Conservation (phyloP, 2,329 filamentous ascomycete genomes). For the Calonectria montana region DNA sequence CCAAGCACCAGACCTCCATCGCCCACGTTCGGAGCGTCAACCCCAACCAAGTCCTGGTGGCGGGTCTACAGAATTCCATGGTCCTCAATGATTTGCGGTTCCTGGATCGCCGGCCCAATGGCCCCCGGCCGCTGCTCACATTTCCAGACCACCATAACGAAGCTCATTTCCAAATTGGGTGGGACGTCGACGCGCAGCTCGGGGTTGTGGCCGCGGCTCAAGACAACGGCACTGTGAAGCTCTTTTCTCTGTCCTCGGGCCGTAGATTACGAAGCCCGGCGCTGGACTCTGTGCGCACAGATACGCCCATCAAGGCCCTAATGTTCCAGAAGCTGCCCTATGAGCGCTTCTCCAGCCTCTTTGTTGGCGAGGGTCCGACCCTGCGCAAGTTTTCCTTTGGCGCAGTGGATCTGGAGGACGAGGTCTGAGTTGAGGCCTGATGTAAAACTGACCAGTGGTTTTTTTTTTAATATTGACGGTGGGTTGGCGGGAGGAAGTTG, state of each 20-base stretch:
- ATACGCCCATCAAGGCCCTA: conserved; percentile 54
- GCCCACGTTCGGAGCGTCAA: conserved; percentile 63
- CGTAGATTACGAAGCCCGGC: conserved; percentile 45
- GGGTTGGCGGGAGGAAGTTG: too few species aligned
- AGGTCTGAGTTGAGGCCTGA: conserved; percentile 41
- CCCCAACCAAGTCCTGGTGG: conserved; percentile 62
- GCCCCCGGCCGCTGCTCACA: conserved; percentile 53
- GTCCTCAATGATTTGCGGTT: conserved; percentile 69
- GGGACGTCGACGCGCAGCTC: conserved; percentile 60
- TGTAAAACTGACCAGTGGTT: not conserved
- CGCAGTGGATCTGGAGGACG: conserved; percentile 45
- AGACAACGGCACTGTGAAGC: conserved; percentile 57
- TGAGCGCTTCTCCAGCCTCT: conserved; percentile 60
- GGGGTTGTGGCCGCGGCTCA: conserved; percentile 67
- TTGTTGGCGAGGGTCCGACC: conserved; percentile 51
- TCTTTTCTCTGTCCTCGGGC: conserved; percentile 64
- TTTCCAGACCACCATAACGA: conserved; percentile 65
- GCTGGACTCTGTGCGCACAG: conserved; percentile 37
- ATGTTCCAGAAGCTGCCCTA: conserved; percentile 58
- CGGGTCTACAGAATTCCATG: conserved; percentile 62
- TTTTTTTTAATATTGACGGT: not conserved
- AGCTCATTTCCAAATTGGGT: conserved; percentile 60
- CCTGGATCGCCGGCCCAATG: conserved; percentile 29
- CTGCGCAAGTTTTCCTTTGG: conserved; percentile 61
- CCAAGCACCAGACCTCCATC: conserved; percentile 54